Conservation (phyloP, 306 rosid genomes). For the Trifolium subterraneum region DNA sequence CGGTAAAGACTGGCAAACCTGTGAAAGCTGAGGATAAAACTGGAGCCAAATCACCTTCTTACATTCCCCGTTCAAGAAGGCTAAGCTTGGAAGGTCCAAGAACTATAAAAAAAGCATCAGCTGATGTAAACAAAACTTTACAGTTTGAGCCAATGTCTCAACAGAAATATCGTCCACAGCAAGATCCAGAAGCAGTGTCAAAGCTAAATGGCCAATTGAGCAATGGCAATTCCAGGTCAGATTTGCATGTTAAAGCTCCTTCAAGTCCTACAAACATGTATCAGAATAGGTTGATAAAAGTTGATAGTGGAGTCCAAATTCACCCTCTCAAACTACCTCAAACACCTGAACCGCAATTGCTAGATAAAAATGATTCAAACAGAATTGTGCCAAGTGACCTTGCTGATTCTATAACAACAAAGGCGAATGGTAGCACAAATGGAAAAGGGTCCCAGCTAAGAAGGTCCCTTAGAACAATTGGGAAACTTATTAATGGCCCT, state of each 20-base stretch:
- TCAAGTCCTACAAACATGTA: constrained; percentile 60
- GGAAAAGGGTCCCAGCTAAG: constrained; percentile 87
- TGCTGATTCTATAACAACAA: constrained; percentile 56
- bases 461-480: constrained; percentile 85
- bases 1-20: constrained; percentile 50
- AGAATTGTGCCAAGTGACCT: background rate
- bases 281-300: constrained; percentile 54
- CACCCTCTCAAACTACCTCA: constrained; percentile 58
- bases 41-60: constrained; percentile 58
- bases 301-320: constrained; percentile 51
- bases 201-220: constrained; percentile 51
- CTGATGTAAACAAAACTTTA: constrained; percentile 47
- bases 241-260: constrained; percentile 48
- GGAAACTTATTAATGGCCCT: constrained; percentile 86
- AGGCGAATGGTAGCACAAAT: constrained; percentile 48
- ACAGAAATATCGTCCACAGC: constrained; percentile 42
- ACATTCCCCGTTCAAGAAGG: constrained; percentile 63
- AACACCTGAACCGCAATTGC: constrained; percentile 62
- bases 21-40: constrained; percentile 51
- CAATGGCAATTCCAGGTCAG: constrained; percentile 35
- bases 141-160: constrained; percentile 46
- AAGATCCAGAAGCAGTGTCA: constrained; percentile 51
- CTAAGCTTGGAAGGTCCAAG: constrained; percentile 81
- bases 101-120: constrained; percentile 56
- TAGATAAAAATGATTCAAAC: constrained; percentile 43